Evolutionary conservation across 345 rosid genomes (phyloP).

Genomic region (Murraya koenigii): DNA sequence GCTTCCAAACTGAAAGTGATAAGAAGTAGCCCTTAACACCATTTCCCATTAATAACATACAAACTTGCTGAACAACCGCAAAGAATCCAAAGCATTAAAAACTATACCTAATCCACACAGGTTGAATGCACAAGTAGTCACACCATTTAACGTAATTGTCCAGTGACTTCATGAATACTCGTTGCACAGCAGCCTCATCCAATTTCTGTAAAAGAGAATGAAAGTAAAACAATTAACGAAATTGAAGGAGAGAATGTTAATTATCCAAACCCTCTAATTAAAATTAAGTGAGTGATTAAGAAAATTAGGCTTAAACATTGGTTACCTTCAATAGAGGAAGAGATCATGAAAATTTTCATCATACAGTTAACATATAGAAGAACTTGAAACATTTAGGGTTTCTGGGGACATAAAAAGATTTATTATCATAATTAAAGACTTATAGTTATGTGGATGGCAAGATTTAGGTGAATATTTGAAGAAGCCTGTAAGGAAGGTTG

Average conservation of each 20-base stretch:
- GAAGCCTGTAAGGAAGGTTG: neutral
- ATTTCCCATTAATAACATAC: neutral
- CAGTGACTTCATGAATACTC: conserved; percentile 72
- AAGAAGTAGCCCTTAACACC: neutral
- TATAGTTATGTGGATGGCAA: neutral
- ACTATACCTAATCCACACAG: conserved; percentile 85
- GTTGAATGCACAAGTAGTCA: conserved; percentile 73
- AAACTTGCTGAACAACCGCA: conserved; percentile 7
- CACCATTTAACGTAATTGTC: conserved; percentile 95
- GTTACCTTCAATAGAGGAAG: neutral
- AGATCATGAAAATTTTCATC: neutral
- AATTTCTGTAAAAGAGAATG: conserved; percentile 45
- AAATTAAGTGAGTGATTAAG: neutral
- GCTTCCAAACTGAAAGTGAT: conserved; percentile 66
- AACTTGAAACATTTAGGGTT: neutral
- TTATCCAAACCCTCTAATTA: neutral
- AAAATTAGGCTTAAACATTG: neutral
- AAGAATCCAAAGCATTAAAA: conserved; percentile 8
- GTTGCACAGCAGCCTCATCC: conserved; percentile 74
- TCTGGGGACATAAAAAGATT: neutral
- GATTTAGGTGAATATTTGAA: neutral
- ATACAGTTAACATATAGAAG: neutral
- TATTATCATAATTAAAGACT: neutral
- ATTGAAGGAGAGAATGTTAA: neutral
- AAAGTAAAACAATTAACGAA: conserved; percentile 11